Conservation (phyloP, 345 rosid genomes). For the Excoecaria agallocha region DNA sequence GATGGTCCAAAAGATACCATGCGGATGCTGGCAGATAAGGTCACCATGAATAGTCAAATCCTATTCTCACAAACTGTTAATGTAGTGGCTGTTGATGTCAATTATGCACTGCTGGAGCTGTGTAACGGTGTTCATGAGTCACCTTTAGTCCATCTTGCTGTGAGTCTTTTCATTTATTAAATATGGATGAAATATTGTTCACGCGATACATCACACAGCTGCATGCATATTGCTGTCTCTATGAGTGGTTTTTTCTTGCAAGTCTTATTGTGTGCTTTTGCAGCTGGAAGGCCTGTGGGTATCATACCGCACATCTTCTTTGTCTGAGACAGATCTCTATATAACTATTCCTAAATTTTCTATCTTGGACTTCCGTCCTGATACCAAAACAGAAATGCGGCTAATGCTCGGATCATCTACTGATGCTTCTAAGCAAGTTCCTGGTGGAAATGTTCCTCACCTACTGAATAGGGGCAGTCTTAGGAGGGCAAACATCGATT, state of each 20-base stretch:
- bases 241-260: slow-evolving; percentile 5
- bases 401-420: slow-evolving; percentile 95
- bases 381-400: slow-evolving; percentile 93
- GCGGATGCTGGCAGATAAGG: slow-evolving; percentile 84
- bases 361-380: slow-evolving; percentile 79
- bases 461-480: slow-evolving; percentile 49
- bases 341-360: slow-evolving; percentile 87
- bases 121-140: slow-evolving; percentile 77
- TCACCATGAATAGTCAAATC: slow-evolving; percentile 82
- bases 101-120: slow-evolving; percentile 86
- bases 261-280: slow-evolving; percentile 21
- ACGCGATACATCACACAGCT: not conserved
- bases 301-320: slow-evolving; percentile 80
- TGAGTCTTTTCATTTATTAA: slow-evolving; percentile 38
- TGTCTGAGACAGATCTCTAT: slow-evolving; percentile 90
- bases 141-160: slow-evolving; percentile 86
- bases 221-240: not conserved
- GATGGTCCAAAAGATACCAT: slow-evolving; percentile 73
- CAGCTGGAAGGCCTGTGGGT: slow-evolving; percentile 99
- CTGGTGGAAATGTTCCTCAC: slow-evolving; percentile 55
- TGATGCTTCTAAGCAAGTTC: slow-evolving; percentile 76
- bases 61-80: slow-evolving; percentile 81
- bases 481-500: slow-evolving; percentile 47
- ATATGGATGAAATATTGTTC: slow-evolving; percentile 1
- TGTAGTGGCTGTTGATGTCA: slow-evolving; percentile 77